These are phyloP conservation scores for Trichoderma atrobrunneum DNA, from an alignment of 2,329 filamentous ascomycete genomes.

Conservation along the genomic window DNA sequence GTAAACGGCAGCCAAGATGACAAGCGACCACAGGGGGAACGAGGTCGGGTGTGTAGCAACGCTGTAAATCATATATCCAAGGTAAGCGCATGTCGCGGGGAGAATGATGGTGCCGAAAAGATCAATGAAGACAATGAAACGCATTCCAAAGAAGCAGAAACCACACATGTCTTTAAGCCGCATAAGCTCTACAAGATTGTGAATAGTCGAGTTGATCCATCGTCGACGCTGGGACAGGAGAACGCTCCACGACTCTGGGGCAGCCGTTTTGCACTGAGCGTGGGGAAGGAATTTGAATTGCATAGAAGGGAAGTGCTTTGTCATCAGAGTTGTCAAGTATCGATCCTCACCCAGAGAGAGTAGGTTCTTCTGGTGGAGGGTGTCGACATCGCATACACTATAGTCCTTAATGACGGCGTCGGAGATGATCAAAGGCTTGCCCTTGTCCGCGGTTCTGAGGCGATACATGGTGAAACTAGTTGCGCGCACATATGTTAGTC, in stretches of 20 bases:
- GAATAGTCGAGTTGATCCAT: conserved; percentile 99
- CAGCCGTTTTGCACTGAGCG: conserved; percentile 89
- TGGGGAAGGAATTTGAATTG: conserved; percentile 94
- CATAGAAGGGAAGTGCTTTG: conserved; percentile 94
- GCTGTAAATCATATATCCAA: conserved; percentile 82
- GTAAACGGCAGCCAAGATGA: conserved; percentile 88
- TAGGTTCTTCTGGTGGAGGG: conserved; percentile 94
- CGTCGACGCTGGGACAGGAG: conserved; percentile 95
- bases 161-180: conserved; percentile 91
- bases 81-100: conserved; percentile 81
- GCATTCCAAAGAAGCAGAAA: conserved; percentile 98
- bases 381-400: conserved; percentile 84
- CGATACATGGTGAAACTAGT: conserved; percentile 98
- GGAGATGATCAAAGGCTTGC: conserved; percentile 89
- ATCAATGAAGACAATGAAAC: conserved; percentile 93
- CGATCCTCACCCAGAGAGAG: conserved; percentile 94
- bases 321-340: conserved; percentile 96
- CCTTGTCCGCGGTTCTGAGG: conserved; percentile 87
- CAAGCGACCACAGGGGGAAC: conserved; percentile 82
- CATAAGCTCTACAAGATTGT: conserved; percentile 90
- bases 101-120: conserved; percentile 89
- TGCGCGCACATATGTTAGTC: neutral
- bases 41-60: conserved; percentile 67
- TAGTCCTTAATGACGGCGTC: conserved; percentile 88
- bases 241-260: conserved; percentile 90